Evolutionary conservation across 495 filamentous ascomycete genomes (phyloP).

Genomic region (Aspergillus avenaceus): DNA sequence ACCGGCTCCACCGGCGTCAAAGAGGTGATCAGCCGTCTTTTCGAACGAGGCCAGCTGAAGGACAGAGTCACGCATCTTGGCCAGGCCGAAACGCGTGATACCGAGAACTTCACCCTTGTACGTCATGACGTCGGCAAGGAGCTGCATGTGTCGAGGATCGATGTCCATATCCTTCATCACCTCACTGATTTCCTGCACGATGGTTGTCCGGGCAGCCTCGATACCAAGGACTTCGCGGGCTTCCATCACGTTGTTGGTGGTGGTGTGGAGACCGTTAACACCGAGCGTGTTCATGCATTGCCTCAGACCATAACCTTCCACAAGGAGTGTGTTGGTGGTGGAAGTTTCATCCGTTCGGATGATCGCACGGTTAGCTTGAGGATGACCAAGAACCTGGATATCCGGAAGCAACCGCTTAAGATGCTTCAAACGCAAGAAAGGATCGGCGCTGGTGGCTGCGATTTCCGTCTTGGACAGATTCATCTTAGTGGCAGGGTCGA

Average conservation of each 20-base stretch:
- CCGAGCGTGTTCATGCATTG: constrained; percentile 90
- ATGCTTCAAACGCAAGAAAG: constrained; percentile 76
- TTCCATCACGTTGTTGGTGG: constrained; percentile 89
- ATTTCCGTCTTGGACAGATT: constrained; percentile 53
- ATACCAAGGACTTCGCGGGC: constrained; percentile 90
- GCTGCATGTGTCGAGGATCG: constrained; percentile 96
- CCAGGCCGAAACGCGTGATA: constrained; percentile 92
- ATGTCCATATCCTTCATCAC: constrained; percentile 95
- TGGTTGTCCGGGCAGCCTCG: constrained; percentile 84
- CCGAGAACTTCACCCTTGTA: constrained; percentile 98
- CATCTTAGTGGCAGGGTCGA: constrained; percentile 50
- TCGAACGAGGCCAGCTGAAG: constrained; percentile 95
- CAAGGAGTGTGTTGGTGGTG: constrained; percentile 63
- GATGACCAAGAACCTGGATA: constrained; percentile 81
- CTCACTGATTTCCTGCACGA: constrained; percentile 69
- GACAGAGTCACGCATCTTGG: constrained; percentile 95
- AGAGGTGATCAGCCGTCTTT: constrained; percentile 96
- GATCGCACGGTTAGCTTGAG: constrained; percentile 80
- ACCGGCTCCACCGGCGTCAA: constrained; percentile 87
- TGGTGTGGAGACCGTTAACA: constrained; percentile 66
- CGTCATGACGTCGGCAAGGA: constrained; percentile 98
- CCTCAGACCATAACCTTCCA: constrained; percentile 89
- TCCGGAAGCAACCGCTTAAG: constrained; percentile 76
- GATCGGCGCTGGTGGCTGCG: constrained; percentile 55
- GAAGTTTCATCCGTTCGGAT: constrained; percentile 71